These are phyloP conservation scores for Corylus americana DNA, from an alignment of 306 rosid genomes.

Conservation along the genomic window DNA sequence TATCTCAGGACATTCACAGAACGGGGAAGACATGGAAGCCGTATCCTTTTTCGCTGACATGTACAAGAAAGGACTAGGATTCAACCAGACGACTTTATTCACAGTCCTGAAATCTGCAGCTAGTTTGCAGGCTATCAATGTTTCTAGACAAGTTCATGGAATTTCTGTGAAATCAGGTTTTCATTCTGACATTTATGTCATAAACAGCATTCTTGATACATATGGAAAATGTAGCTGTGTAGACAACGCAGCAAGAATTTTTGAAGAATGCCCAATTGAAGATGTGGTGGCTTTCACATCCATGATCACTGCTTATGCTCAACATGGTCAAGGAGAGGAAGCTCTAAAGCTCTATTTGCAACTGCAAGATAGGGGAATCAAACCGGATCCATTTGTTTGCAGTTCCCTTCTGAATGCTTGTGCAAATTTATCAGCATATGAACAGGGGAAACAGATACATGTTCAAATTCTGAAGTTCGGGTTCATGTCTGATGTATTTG, in stretches of 20 bases:
- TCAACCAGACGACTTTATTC: constrained; percentile 78
- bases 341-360: constrained; percentile 74
- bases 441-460: constrained; percentile 89
- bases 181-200: constrained; percentile 58
- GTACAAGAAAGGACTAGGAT: constrained; percentile 53
- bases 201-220: constrained; percentile 82
- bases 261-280: constrained; percentile 62
- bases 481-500: constrained; percentile 72
- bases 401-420: constrained; percentile 91
- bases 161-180: constrained; percentile 75
- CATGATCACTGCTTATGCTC: constrained; percentile 85
- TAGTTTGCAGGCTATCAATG: constrained; percentile 47
- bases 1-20: constrained; percentile 67
- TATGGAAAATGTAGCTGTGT: constrained; percentile 70
- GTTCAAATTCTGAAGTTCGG: constrained; percentile 81
- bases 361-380: constrained; percentile 56
- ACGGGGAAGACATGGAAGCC: constrained; percentile 65
- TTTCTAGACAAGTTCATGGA: constrained; percentile 66
- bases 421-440: constrained; percentile 81
- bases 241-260: constrained; percentile 59
- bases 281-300: constrained; percentile 91
- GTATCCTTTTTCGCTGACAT: constrained; percentile 51
- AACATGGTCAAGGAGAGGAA: constrained; percentile 76
- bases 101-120: constrained; percentile 80
- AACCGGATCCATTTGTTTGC: constrained; percentile 74